Evolutionary conservation across 768 basidiomycete species (phyloP).

Genomic region (Porphyrellus cyaneotinctus): DNA sequence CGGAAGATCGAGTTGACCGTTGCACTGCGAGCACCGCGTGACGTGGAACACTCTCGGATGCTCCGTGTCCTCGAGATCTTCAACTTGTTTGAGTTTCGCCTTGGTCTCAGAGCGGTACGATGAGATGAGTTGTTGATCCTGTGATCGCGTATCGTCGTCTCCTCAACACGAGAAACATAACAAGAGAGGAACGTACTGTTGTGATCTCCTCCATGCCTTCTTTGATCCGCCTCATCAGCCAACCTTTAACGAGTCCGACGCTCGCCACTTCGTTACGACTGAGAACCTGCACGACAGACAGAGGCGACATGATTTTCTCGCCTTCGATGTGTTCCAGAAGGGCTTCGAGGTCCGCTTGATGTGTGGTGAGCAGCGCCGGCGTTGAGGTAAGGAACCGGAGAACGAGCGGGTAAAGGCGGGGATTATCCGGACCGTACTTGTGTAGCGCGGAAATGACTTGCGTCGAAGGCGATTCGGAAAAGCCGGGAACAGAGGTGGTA

Average conservation of each 20-base stretch:
- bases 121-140: slow-evolving; percentile 85
- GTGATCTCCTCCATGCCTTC: slow-evolving; percentile 73
- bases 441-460: slow-evolving; percentile 69
- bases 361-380: slow-evolving; percentile 64
- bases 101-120: slow-evolving; percentile 87
- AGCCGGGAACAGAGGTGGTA: background rate
- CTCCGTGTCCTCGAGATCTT: slow-evolving; percentile 72
- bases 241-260: slow-evolving; percentile 87
- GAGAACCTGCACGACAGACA: slow-evolving; percentile 86
- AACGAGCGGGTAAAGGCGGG: slow-evolving; percentile 81
- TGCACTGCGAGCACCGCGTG: slow-evolving; percentile 86
- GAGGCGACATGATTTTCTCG: slow-evolving; percentile 78
- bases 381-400: slow-evolving; percentile 86
- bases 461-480: slow-evolving; percentile 34
- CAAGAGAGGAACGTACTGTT: slow-evolving; percentile 49
- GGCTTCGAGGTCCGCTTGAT: slow-evolving; percentile 63
- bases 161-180: background rate
- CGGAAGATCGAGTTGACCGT: slow-evolving; percentile 87
- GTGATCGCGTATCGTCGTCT: background rate
- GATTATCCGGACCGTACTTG: slow-evolving; percentile 67
- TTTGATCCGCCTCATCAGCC: slow-evolving; percentile 77
- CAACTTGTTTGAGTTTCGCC: slow-evolving; percentile 75
- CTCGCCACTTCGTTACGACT: slow-evolving; percentile 87
- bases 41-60: slow-evolving; percentile 90
- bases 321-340: slow-evolving; percentile 78